Base-by-base conservation (phyloP, 345 rosid genomes). In the Pelargonium nanum region DNA sequence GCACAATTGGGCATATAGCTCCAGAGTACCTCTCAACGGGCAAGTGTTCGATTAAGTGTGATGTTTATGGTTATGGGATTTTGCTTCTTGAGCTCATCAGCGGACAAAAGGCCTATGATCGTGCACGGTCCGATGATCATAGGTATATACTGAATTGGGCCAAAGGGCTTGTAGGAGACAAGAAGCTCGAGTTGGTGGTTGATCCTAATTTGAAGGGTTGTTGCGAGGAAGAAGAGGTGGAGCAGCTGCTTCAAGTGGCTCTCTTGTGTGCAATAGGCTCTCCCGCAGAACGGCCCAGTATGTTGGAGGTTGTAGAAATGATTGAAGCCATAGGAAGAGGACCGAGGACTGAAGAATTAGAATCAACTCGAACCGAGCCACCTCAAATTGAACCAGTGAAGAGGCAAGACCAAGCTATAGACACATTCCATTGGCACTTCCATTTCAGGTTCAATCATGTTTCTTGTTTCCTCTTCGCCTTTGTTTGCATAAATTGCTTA, bases 181-280 rank as follows among this genome's bases (percentile, higher is more conserved):
- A 55, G 21, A 5, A 55, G 21, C 9, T 55, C 19, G 40, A 56
- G 53, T 17, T 0, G 13, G 25, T 22, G 66, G 21, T 55, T 23
- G 60, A 54, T 63, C 59, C 59, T 6, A 44, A 44, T 54, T 63
- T 55, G 58, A 20, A 23, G 52, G 59, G 66, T 8, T 17, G 32
- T 26, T 63, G 28, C 26, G 53, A 7, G 10, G 53, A 22, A 63
- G n/a, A 30, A 24, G 66, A 63, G 32, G 59, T 51, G 8, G 21
- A 21, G 40, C 52, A 19, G 17, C 52, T 63, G 19, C 28, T 22
- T 1, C 15, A 17, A 9, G 30, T 63, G 59, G 66, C 59, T 13
- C 32, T 28, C 4, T 28, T 28, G 32, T 28, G 32, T 7, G 7
- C 32, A 2, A 28, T 7, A 2, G 32, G 7, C 32, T 28, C 4